Base-by-base conservation (phyloP, 352 stramenopile species). In the Phytopythium boreale region DNA sequence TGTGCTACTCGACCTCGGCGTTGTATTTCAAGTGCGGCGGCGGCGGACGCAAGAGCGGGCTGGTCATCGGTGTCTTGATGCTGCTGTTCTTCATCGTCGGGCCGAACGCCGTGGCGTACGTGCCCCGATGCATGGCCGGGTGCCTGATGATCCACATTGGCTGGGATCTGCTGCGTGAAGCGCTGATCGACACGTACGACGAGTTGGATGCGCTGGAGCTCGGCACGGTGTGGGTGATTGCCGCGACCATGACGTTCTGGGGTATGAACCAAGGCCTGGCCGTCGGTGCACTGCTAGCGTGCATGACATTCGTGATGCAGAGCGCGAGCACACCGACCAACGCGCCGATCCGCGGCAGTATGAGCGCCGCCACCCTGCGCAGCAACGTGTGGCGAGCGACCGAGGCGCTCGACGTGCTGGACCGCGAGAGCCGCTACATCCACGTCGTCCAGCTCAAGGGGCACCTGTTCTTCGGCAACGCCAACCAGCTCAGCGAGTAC, bases 81-180 rank as follows among this genome's bases (percentile, higher is more conserved):
- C 68, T 89, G 22, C 74, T 89, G 29, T 90, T 97, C 71, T 97
- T 98, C 67, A 87, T 97, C 61, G 70, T 96, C 50, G 92, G 92
- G 0, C 89, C 89, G 5, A 83, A 87, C 41, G 84, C 89, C 22
- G 89, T 95, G 14, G 81, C 82, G 11, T 96, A 94, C 61, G 82
- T 97, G 19, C 92, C 92, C n/a, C 81, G 92, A 2, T 97, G 89
- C 67, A 97, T 98, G 90, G 92, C 92, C 15, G 92, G 92, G 4
- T 97, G 90, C 63, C 69, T 98, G 19, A 92, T 98, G 74, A 88
- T 97, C 57, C 90, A 98, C 63, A 90, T 96, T 62, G 89, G 92
- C 29, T 80, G 96, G 59, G 90, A 97, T 66, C 58, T 98, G 43
- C 80, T 96, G 53, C 83, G 93, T 17, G 92, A 98, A 70, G 88